Evolutionary conservation across 345 rosid species (phyloP), one percentile per base, ranked within the genome.

Genomic region (Syzygium grande): DNA sequence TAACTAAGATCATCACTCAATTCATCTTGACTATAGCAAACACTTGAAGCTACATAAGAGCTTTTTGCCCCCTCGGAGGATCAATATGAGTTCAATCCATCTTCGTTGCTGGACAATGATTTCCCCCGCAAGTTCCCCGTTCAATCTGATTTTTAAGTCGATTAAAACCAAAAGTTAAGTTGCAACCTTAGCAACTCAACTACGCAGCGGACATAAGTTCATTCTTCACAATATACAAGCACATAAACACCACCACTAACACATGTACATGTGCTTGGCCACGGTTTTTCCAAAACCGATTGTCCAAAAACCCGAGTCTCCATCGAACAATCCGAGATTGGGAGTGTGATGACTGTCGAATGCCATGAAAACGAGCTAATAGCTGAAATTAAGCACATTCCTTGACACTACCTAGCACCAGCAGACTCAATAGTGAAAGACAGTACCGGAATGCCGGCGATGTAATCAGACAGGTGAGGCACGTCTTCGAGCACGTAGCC

Each of bases 401-500:
- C 73, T 61, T 16, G 73, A 15, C 54, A 52, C 58, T 54, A 54
- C 4, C 9, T 19, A 54, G 58, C 58, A 54, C 58, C 9, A 21
- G 58, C 58, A 54, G 58, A 54, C 54, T 12, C 43, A 30, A 27
- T 27, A 41, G 59, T 78, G 86, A 52, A 65, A 85, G 80, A 19
- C 63, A n/a, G 41, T 92, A 96, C 99, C 10, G 93, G 90, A 88
- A 97, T 95, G 92, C 92, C 88, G 65, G 90, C 89, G 91, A 96
- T 88, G 93, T 94, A 97, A 92, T 97, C 98, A 84, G 90, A 89
- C 53, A 95, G 84, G 77, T 96, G 98, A 92, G 97, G 98, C 86
- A 96, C 94, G 87, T 95, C 97, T 92, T 96, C 95, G 88, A 96
- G 97, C 4, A 94, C 92, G 84, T 92, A 96, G 73, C 99, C 98